Base-by-base conservation (phyloP, 352 stramenopile species). In the Pythium sp. region DNA sequence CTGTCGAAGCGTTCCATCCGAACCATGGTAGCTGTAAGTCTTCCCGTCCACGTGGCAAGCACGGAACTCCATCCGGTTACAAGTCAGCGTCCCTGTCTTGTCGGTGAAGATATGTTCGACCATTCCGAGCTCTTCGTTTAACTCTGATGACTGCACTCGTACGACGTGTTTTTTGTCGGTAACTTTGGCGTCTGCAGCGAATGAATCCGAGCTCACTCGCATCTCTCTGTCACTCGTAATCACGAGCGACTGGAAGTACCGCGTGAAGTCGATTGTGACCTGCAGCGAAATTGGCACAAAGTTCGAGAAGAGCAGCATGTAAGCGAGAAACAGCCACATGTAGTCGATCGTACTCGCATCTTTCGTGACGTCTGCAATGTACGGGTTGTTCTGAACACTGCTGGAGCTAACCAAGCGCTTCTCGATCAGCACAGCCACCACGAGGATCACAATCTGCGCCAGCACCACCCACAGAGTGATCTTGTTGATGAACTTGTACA, bases 71-170 rank as follows among this genome's bases (percentile, higher is more conserved):
- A 98, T 98, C 5, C 87, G 82, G 70, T 98, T 98, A 62, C 90
- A 89, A 11, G 94, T 98, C 15, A 98, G 73, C 15, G 93, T 98
- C 18, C 93, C 93, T 2, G 93, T 98, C 68, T 98, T 98, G 69
- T 98, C 93, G 0, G 75, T 97, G 77, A 99, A 99, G 32, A 99
- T 91, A 70, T 99, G 97, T 62, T 98, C 82, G 18, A 99, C 90
- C 71, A 98, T 81, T 6, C 96, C 97, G 24, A 98, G 76, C 58
- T 98, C 91, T 63, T 96, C 93, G 54, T 95, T 97, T 34, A 98
- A 73, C 63, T 97, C 90, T 0, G 89, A 94, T 0, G 83, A 93
- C 53, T 92, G 84, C 14, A 92, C 91, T 34, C 74, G 80, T 22
- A 90, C 83, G 2, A 71, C 70, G 9, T 76, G 88, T 32, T 87